Conservation (phyloP, 768 basidiomycete species). For the Leccinum variicolor region DNA sequence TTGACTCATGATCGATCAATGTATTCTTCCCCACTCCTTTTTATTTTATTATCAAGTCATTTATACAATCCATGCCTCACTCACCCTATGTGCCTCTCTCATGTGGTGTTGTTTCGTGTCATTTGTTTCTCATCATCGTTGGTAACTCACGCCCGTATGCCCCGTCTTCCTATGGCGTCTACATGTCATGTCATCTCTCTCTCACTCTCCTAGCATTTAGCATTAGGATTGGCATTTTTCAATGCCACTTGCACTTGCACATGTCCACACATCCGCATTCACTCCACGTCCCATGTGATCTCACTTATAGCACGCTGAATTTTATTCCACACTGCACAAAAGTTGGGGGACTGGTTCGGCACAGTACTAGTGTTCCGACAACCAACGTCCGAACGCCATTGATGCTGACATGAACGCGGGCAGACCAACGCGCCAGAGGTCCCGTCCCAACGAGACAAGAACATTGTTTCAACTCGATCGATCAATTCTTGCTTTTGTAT, state of each 20-base stretch:
- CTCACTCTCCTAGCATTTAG: neutral
- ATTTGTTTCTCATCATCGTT: neutral
- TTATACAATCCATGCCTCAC: neutral
- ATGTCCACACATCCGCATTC: neutral
- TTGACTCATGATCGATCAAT: constrained; percentile 6
- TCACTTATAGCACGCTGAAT: neutral
- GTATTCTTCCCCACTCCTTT: neutral
- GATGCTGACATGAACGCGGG: no score
- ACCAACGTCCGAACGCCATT: no score
- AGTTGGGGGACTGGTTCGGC: no score
- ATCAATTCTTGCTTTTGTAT: neutral
- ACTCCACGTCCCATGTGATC: neutral
- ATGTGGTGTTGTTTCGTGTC: neutral
- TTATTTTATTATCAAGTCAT: neutral
- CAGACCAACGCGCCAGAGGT: no score
- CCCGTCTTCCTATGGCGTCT: neutral
- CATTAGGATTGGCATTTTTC: neutral
- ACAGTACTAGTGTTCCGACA: no score
- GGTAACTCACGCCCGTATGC: neutral
- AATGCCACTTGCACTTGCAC: neutral
- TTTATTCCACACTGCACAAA: neutral
- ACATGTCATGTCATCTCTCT: neutral
- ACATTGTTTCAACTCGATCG: neutral
- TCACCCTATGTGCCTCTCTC: neutral
- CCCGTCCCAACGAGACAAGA: neutral